Base-by-base conservation (phyloP, 2,329 filamentous ascomycete species). In the Talaromyces albobiverticillius region DNA sequence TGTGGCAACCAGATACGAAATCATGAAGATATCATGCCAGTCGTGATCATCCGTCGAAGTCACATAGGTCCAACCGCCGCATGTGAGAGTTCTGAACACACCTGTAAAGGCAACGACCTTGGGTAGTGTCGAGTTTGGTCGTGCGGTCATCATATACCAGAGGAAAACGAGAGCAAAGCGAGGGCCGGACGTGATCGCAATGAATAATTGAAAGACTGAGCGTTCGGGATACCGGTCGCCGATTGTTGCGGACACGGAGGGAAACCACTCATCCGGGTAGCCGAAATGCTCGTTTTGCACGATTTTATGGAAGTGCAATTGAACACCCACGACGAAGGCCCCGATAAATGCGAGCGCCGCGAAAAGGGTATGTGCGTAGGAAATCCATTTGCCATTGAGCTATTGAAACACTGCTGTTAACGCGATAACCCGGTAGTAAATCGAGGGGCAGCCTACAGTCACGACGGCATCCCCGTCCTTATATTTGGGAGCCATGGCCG, bases 11-110 rank as follows among this genome's bases (percentile, higher is more conserved):
- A 99, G 80, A 72, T 99, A 99, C 13, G 91, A 95, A 63, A 99
- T 96, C 94, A 99, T 99, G 71, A 99, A 93, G 59, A 97, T 93
- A 67, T 99, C 94, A 71, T 99, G 94, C 92, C 91, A 97, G 73
- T 95, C 86, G 72, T 99, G 94, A 70, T 97, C 90, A 70, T 99
- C 94, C 41, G 94, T 99, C 58, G 94, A 97, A 23, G 94, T 99
- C 58, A 99, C 86, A 72, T 97, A 99, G 51, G 94, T 96, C 93
- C 94, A 99, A 56, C 94, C 94, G 63, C 93, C 94, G 67, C 94
- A 99, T 3, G 91, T 96, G 55, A 97, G 76, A 9, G 93, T 96
- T 64, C 94, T 85, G 67, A 97, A 87, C 50, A 96, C 62, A 53
- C 94, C 94, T 63, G 89, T 86, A 38, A 82, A 81, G 43, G 87